Percentiles rank a stretch among this genome's conserved stretches.
phyloP scores from a whole-genome alignment of 2,329 filamentous ascomycete genomes.

The Pseudohalonectria lignicola region DNA sequence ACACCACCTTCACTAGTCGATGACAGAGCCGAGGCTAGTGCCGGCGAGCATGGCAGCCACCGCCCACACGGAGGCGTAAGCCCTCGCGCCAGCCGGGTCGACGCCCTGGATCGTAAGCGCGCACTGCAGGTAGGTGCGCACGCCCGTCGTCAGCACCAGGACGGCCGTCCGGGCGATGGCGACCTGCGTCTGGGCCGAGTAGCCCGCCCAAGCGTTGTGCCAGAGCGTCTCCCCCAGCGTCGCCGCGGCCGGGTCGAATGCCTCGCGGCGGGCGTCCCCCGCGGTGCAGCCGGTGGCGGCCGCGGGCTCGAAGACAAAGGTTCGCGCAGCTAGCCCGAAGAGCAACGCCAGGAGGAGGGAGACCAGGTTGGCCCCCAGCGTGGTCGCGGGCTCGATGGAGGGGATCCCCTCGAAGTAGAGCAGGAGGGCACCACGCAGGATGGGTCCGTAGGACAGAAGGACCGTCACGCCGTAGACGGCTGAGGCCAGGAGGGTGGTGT shows the following conservation, averaged over 20 bases:
- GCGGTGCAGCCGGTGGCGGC: conserved; percentile 38
- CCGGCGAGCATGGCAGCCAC: conserved; percentile 50
- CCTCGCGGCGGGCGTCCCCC: conserved; percentile 33
- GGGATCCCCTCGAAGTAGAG: conserved; percentile 63
- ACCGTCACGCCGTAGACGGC: conserved; percentile 66
- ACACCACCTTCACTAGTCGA: not conserved
- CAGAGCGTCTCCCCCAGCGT: conserved; percentile 58
- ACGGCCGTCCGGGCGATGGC: conserved; percentile 54
- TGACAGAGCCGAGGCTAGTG: conserved; percentile 37
- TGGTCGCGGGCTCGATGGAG: conserved; percentile 42
- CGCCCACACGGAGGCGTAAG: conserved; percentile 70
- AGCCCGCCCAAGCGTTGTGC: conserved; percentile 66
- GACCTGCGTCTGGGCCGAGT: conserved; percentile 48
- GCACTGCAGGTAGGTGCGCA: conserved; percentile 53
- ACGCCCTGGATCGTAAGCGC: conserved; percentile 58
- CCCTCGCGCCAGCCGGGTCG: conserved; percentile 55
- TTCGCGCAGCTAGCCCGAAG: conserved; percentile 59
- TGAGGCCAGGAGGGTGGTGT: conserved; percentile 58
- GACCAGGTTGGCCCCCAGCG: conserved; percentile 45
- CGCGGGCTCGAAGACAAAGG: conserved; percentile 67
- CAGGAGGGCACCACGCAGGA: conserved; percentile 62
- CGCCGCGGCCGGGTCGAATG: conserved; percentile 55
- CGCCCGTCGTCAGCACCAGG: conserved; percentile 43
- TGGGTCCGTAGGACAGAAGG: conserved; percentile 56
- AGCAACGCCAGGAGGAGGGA: conserved; percentile 28